Evolutionary conservation across 306 rosid genomes (phyloP).

Genomic region (Notholithocarpus densiflorus): DNA sequence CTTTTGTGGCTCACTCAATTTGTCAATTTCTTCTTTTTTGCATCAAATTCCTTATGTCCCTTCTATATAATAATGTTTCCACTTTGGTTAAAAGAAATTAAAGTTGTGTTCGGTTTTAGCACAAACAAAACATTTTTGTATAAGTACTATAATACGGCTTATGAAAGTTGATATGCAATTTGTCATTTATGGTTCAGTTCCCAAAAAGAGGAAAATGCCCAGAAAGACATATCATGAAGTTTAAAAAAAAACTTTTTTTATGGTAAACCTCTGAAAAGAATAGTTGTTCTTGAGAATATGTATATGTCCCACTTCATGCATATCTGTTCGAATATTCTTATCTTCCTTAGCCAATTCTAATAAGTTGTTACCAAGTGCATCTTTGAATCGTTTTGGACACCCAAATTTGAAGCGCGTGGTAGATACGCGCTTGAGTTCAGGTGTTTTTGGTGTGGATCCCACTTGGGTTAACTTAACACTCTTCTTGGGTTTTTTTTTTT

Average conservation of each 20-base stretch:
- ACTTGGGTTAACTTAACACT: not conserved
- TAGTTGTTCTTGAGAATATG: not conserved
- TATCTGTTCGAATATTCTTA: not conserved
- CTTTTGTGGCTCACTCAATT: no score
- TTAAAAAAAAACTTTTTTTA: not conserved
- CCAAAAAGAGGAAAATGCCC: not conserved
- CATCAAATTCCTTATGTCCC: not conserved
- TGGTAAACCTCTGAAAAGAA: not conserved
- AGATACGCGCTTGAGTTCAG: not conserved
- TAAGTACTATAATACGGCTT: not conserved
- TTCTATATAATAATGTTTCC: no score
- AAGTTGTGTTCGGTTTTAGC: no score
- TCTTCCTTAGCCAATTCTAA: not conserved
- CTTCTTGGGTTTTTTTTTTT: not conserved
- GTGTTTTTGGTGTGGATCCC: not conserved
- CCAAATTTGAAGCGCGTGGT: not conserved
- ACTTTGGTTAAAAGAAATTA: no score
- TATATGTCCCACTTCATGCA: not conserved
- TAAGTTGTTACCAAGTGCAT: not conserved
- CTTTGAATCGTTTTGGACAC: not conserved
- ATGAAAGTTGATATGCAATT: not conserved
- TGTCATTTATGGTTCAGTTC: not conserved
- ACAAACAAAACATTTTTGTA: not conserved
- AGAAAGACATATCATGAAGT: not conserved
- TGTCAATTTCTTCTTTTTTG: not conserved